Conservation (phyloP, 2,329 filamentous ascomycete genomes). For the Aspergillus sp. region DNA sequence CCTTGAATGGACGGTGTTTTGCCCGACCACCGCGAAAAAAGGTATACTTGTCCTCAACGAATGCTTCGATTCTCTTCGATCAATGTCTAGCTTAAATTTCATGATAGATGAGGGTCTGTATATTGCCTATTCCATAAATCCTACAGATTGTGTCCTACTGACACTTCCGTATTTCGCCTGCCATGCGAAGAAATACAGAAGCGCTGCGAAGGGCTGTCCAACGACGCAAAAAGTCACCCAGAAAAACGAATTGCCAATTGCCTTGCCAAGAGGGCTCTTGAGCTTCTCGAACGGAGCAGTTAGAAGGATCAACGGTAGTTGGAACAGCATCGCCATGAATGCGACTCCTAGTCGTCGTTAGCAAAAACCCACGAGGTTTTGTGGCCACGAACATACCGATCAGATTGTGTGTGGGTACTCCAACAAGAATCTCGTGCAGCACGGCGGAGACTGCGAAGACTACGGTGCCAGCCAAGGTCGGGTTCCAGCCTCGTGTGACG, state of each 20-base stretch:
- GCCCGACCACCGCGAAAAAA: background rate
- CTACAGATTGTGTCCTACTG: conserved; percentile 39
- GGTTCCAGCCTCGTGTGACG: conserved; percentile 77
- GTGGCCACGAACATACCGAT: conserved; percentile 60
- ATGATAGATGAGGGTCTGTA: background rate
- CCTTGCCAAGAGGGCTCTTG: conserved; percentile 70
- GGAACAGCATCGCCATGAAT: conserved; percentile 89
- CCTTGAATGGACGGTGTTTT: background rate
- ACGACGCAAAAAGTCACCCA: conserved; percentile 96
- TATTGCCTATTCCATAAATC: background rate
- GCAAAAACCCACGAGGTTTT: background rate
- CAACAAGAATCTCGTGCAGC: conserved; percentile 88
- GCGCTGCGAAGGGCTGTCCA: conserved; percentile 85
- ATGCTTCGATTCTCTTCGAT: conserved; percentile 1
- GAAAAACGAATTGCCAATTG: conserved; percentile 90
- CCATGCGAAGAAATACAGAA: conserved; percentile 98
- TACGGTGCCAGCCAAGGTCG: conserved; percentile 67
- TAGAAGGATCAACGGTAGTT: conserved; percentile 81
- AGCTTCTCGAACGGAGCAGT: conserved; percentile 79
- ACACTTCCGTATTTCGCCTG: conserved; percentile 94
- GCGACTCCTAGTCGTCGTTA: conserved; percentile 66
- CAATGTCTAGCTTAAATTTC: background rate
- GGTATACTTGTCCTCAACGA: conserved; percentile 3
- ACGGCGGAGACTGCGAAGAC: conserved; percentile 89
- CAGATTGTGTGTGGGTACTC: conserved; percentile 90